Evolutionary conservation across 2,329 filamentous ascomycete genomes (phyloP).

Genomic region (Pseudopyrenochaeta lycopersici): DNA sequence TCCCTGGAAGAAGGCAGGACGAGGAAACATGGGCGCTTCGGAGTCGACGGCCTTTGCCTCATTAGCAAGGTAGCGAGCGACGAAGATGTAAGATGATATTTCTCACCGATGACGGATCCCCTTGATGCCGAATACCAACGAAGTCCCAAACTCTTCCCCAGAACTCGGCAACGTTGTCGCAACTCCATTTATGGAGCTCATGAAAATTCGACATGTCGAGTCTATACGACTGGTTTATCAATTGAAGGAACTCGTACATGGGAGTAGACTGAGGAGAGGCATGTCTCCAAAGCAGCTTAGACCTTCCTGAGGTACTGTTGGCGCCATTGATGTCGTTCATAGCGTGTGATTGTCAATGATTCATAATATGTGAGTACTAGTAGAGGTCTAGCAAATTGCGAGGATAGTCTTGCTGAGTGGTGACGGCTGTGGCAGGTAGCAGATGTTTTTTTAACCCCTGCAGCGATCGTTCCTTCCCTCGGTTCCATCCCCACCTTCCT

Average conservation of each 20-base stretch:
- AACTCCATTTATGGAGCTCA: constrained; percentile 85
- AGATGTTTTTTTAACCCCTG: constrained; percentile 5
- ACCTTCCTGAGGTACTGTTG: constrained; percentile 31
- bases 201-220: constrained; percentile 72
- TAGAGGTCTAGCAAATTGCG: background rate
- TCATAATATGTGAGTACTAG: background rate
- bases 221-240: constrained; percentile 72
- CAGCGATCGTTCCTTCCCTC: constrained; percentile 4
- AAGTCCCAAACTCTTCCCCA: constrained; percentile 90
- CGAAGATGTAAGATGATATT: background rate
- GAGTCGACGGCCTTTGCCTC: constrained; percentile 71
- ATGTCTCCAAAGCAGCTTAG: constrained; percentile 71
- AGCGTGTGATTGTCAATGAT: background rate
- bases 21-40: constrained; percentile 79
- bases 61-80: constrained; percentile 20
- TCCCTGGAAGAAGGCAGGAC: constrained; percentile 84
- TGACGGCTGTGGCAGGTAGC: constrained; percentile 8
- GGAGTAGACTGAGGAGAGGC: constrained; percentile 71
- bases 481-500: constrained; percentile 11
- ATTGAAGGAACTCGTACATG: constrained; percentile 76
- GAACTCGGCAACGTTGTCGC: constrained; percentile 76
- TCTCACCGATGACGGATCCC: constrained; percentile 67
- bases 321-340: constrained; percentile 23
- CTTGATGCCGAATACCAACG: constrained; percentile 76
- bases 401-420: background rate